phyloP scores from a whole-genome alignment of 2,329 filamentous ascomycete species.

The Xylogone sp. region DNA sequence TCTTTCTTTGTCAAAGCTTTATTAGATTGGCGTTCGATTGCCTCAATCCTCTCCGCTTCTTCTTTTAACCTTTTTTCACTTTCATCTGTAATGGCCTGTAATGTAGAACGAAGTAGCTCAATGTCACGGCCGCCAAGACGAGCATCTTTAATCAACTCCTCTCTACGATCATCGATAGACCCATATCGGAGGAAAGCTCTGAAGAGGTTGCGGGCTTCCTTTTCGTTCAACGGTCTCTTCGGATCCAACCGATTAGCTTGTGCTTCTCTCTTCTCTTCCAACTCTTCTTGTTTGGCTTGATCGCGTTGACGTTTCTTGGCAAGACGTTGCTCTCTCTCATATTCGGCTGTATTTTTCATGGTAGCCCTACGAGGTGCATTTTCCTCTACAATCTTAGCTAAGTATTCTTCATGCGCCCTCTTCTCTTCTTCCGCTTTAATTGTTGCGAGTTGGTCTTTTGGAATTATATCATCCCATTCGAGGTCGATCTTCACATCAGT shows the following conservation, averaged over 20 bases:
- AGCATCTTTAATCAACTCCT: slow-evolving; percentile 85
- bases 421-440: slow-evolving; percentile 88
- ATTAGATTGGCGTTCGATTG: slow-evolving; percentile 65
- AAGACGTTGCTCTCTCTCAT: slow-evolving; percentile 61
- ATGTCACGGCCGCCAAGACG: slow-evolving; percentile 78
- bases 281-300: slow-evolving; percentile 66
- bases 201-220: slow-evolving; percentile 89
- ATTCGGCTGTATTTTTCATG: slow-evolving; percentile 52
- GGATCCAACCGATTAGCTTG: slow-evolving; percentile 77
- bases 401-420: slow-evolving; percentile 76
- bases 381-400: slow-evolving; percentile 77
- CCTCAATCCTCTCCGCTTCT: slow-evolving; percentile 60
- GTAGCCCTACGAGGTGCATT: slow-evolving; percentile 75
- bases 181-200: slow-evolving; percentile 89
- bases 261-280: slow-evolving; percentile 61
- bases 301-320: slow-evolving; percentile 64
- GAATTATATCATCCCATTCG: slow-evolving; percentile 98
- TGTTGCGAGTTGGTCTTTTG: slow-evolving; percentile 82
- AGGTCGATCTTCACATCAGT: slow-evolving; percentile 97
- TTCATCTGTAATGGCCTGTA: slow-evolving; percentile 64
- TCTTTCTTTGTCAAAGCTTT: slow-evolving; percentile 93
- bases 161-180: slow-evolving; percentile 79
- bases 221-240: slow-evolving; percentile 83
- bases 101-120: slow-evolving; percentile 70
- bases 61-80: slow-evolving; percentile 72